Evolutionary conservation across 129 eudicot genomes (phyloP), one percentile per base, ranked within the genome.

Genomic region (Mikania micrantha): DNA sequence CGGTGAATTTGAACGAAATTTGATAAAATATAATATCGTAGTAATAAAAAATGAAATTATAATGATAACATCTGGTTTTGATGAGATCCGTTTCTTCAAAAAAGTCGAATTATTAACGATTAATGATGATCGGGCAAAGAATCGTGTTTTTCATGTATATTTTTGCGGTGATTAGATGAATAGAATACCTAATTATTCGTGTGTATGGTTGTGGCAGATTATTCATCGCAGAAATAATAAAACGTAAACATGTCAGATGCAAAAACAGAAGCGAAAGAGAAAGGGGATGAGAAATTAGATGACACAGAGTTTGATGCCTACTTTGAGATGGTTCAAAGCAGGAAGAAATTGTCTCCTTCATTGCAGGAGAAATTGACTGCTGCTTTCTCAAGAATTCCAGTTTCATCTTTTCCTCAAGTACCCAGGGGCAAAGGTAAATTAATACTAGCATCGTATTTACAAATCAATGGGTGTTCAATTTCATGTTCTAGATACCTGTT

Each of bases 381-480:
- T 52, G 91, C 98, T 32, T 93, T 93, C 38, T 62, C 90, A 2
- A 83, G 28, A 31, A 84, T 93, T 13, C 89, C 96, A 0, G 98
- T 86, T 78, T 88, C 95, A 4, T 84, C 98, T 22, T 93, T 93
- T 67, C 98, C 98, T 1, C 79, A 78, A 62, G 96, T 93, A 29
- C 79, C 86, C 45, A 79, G 90, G 57, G 96, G 98, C 70, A 86
- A 86, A 88, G 98, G 98, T 90, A 70, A 21, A 42, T 44, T 71
- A 9, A 19, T 42, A 34, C 15, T 16, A 48, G 19, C 54, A 17
- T 48, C 19, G 5, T 48, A 8, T 17, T 16, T 48, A 7, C 54
- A 19, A 17, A 27, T 34, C 17, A 15, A 16, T 49, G 19, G 7
- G 31, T 64, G 9, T 71, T 17, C 35, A 29, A 9, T 57, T 29